Evolutionary conservation across 805 yeast species (phyloP), one percentile per base, ranked within the genome.

Genomic region (Nakazawaea pomicola): DNA sequence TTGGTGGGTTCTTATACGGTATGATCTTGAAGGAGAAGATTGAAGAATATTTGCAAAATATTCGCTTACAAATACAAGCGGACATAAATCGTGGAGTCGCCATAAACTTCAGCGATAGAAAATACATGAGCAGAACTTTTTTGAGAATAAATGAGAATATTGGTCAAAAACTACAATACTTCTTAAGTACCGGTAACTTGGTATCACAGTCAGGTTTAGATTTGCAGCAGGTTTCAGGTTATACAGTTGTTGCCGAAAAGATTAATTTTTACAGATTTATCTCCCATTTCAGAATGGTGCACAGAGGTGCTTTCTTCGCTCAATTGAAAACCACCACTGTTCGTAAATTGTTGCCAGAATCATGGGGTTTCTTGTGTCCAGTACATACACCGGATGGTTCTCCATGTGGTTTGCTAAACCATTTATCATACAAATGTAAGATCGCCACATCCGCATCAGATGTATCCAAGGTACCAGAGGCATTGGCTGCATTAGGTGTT

Each of bases 311-410:
- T 50, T 93, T 93, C 80, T 93, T 93, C 62, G 97, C 99, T 33
- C 96, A 91, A 63, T 75, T 93, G 67, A 93, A 93, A 61, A 93
- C 99, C 31, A 93, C 99, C 18, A 84, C 98, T 1, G 99, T 93
- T 36, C 80, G 99, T 70, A 93, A 93, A 62, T 70, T 93, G 54
- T 74, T 93, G 44, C 99, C 99, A 1, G 99, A 93, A 63, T 86
- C 96, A 1, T 93, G 99, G 99, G 99, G 99, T 3, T 93, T 93
- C 76, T 67, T 93, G 53, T 93, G 99, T 67, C 99, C 99, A 10
- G 99, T 93, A 18, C 99, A 93, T 64, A 93, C 99, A 11, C 99
- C 99, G 5, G 99, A 93, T 83, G 99, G 99, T 54, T 85, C 98
- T 38, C 99, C 99, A 16, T 93, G 99, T 80, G 99, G 99, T 70